A percentile compares a stretch with the other conserved stretches of the same genome.
Conservation (phyloP, 768 basidiomycete species). For the Leccinum barrowsii region DNA sequence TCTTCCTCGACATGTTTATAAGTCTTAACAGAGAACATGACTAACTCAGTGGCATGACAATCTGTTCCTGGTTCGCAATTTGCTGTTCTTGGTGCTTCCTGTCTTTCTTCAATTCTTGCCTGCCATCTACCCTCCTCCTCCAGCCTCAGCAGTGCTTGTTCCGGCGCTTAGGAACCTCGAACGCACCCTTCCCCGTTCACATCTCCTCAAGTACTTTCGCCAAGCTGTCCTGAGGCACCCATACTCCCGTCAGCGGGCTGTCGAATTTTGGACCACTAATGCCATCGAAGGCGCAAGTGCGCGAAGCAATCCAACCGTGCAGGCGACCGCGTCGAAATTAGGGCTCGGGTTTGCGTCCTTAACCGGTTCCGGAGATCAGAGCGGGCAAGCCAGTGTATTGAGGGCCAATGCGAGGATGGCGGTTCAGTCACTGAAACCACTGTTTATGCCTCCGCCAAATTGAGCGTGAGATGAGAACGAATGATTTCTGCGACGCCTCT, state of each 20-base stretch:
- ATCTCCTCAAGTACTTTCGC: conserved; percentile 53
- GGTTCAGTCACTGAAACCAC: conserved; percentile 23
- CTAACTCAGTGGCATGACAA: conserved; percentile 65
- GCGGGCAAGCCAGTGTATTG: conserved; percentile 21
- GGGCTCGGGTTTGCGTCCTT: conserved; percentile 37
- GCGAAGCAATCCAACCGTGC: conserved; percentile 46
- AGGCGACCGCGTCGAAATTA: conserved; percentile 42
- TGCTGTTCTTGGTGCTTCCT: conserved; percentile 58
- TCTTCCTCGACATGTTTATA: not conserved
- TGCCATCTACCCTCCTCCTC: conserved; percentile 28
- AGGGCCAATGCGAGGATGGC: conserved; percentile 26
- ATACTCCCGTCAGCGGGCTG: conserved; percentile 42
- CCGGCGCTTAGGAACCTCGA: conserved; percentile 29
- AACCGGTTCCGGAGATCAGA: conserved; percentile 3
- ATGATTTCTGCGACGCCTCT: not conserved
- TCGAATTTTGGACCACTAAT: conserved; percentile 57
- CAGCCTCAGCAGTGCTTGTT: conserved; percentile 27
- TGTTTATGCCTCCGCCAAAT: conserved; percentile 22
- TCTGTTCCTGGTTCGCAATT: conserved; percentile 49
- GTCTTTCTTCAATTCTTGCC: conserved; percentile 44
- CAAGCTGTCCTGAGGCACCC: conserved; percentile 56
- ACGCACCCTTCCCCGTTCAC: conserved; percentile 43
- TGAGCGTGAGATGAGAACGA: not conserved
- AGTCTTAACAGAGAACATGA: not conserved
- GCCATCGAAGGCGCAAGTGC: conserved; percentile 49